Percentiles rank a stretch among this genome's conserved stretches.
phyloP scores from a whole-genome alignment of 305 asterid species.

The Lippia alba region DNA sequence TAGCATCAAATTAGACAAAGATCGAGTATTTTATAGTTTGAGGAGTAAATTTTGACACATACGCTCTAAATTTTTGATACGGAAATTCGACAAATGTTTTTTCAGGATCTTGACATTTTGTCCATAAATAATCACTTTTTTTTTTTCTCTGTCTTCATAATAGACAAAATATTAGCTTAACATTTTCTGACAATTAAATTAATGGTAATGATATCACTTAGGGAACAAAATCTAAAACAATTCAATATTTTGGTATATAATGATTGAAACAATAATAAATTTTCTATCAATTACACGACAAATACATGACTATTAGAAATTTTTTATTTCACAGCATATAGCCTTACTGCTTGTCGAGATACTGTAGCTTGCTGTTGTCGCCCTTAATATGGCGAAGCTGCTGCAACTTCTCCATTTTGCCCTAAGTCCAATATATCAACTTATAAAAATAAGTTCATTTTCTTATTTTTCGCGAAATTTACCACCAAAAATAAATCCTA shows the following conservation, averaged over 20 bases:
- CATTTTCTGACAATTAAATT: neutral
- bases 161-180: neutral
- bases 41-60: too few relatives aligned
- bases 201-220: neutral
- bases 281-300: neutral
- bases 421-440: constrained; percentile 42
- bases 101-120: neutral
- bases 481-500: neutral
- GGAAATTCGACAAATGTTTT: neutral
- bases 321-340: too few relatives aligned
- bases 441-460: constrained; percentile 2
- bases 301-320: too few relatives aligned
- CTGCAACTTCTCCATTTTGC: constrained; percentile 55
- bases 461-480: neutral
- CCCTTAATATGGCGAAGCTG: constrained; percentile 51
- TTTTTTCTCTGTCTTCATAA: neutral
- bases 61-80: too few relatives aligned
- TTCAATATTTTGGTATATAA: neutral
- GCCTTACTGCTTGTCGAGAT: constrained; percentile 57
- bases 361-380: constrained; percentile 50
- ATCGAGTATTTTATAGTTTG: too few relatives aligned
- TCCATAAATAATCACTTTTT: neutral
- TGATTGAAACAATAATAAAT: neutral
- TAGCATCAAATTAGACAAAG: neutral
- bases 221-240: neutral